Evolutionary conservation across 2,329 filamentous ascomycete species (phyloP).

Genomic region (Cladobotryum protrusum): DNA sequence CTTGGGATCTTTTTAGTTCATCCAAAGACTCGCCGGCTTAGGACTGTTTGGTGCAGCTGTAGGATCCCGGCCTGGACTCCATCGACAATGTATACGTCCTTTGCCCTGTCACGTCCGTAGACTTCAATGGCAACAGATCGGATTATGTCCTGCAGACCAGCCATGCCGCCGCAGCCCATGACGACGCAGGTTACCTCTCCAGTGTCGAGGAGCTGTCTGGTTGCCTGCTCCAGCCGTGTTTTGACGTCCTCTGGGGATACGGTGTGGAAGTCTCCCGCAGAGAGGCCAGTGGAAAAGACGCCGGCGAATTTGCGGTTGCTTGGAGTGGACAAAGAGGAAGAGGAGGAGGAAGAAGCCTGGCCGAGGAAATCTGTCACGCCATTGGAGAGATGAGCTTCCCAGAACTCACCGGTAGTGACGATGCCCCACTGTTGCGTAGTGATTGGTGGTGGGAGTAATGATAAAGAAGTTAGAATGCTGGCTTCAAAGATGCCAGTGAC

Average conservation of each 20-base stretch:
- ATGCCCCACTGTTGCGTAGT: constrained; percentile 64
- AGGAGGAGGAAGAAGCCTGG: constrained; percentile 11
- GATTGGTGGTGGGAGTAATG: constrained; percentile 30
- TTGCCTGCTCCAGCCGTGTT: constrained; percentile 61
- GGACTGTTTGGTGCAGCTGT: constrained; percentile 51
- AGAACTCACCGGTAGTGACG: constrained; percentile 78
- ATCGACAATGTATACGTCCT: constrained; percentile 58
- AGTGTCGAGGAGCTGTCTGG: constrained; percentile 54
- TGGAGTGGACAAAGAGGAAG: not conserved
- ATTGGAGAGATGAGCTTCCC: constrained; percentile 64
- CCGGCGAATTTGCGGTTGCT: constrained; percentile 58
- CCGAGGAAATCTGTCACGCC: constrained; percentile 64
- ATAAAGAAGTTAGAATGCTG: constrained; percentile 60
- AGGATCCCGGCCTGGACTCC: constrained; percentile 67
- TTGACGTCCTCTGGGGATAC: constrained; percentile 59
- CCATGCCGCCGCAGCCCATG: constrained; percentile 89
- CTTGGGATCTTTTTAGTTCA: not conserved
- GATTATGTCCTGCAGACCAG: constrained; percentile 73
- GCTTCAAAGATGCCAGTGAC: constrained; percentile 77
- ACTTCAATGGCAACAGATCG: constrained; percentile 59
- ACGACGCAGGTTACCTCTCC: constrained; percentile 61
- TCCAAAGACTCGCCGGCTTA: constrained; percentile 34
- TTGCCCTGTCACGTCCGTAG: constrained; percentile 12
- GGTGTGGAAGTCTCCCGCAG: constrained; percentile 72
- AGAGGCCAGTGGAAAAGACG: constrained; percentile 75